Conservation (phyloP, 208 protist species). For the Herpetomonas samuelpessoai region DNA sequence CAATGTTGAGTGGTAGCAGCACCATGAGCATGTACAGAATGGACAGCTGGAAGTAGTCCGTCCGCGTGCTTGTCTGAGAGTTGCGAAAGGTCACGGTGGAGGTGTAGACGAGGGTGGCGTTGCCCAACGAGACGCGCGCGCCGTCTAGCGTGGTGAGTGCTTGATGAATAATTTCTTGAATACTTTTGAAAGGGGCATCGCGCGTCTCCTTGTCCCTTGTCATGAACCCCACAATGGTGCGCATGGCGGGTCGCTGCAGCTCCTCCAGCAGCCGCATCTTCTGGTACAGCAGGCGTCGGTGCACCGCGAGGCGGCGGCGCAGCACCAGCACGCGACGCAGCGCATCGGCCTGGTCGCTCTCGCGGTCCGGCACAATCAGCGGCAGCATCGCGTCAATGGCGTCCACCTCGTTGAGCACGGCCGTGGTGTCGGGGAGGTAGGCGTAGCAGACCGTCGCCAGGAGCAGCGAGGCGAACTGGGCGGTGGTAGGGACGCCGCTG, state of each 20-base stretch:
- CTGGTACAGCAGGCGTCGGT: slow-evolving; percentile 41
- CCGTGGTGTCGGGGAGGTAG: slow-evolving; percentile 45
- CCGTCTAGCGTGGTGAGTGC: slow-evolving; percentile 37
- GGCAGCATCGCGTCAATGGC: slow-evolving; percentile 66
- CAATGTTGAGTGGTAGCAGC: slow-evolving; percentile 44
- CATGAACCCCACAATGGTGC: slow-evolving; percentile 33
- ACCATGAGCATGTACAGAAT: slow-evolving; percentile 41
- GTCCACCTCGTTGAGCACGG: slow-evolving; percentile 54
- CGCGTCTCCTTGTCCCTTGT: neutral
- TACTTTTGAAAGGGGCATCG: neutral
- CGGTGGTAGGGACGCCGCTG: slow-evolving; percentile 17
- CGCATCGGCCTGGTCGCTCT: slow-evolving; percentile 65
- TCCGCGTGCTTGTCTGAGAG: slow-evolving; percentile 31
- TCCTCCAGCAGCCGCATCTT: slow-evolving; percentile 49
- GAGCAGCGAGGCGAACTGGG: slow-evolving; percentile 26
- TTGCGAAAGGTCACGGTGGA: slow-evolving; percentile 39
- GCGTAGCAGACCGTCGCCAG: slow-evolving; percentile 36
- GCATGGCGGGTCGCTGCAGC: slow-evolving; percentile 28
- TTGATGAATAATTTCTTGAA: slow-evolving; percentile 22
- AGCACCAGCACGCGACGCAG: slow-evolving; percentile 58
- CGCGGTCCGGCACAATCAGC: slow-evolving; percentile 30
- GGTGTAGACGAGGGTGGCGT: slow-evolving; percentile 67
- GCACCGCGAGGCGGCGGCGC: slow-evolving; percentile 42
- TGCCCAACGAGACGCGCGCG: slow-evolving; percentile 43
- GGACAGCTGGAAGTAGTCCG: slow-evolving; percentile 54